Base-by-base conservation (phyloP, 805 yeast species). In the Yueomyces sp. region DNA sequence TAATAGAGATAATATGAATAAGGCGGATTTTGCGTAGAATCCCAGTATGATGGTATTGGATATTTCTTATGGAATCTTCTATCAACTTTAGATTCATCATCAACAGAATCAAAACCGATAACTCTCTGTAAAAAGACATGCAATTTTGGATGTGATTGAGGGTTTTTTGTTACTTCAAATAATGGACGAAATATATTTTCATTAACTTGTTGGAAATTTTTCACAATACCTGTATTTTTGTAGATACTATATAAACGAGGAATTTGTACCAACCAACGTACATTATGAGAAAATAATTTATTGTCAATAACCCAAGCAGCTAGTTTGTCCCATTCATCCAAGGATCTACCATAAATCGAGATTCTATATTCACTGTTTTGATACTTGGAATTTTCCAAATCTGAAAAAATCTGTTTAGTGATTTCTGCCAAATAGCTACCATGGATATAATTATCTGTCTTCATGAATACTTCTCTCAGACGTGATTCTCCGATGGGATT, bases 401-500 rank as follows among this genome's bases (percentile, higher is more conserved):
- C 98, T 52, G 84, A 84, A 57, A 90, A 77, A 6, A 92, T 97
- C 63, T 92, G 96, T 52, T 77, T 78, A 8, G 98, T 90, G 51
- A 92, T 72, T 60, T 92, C 96, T 3, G 97, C 97, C 44, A 92
- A 68, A 61, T 88, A 92, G 43, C 76, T 67, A 26, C 98, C 98
- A 40, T 81, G 63, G 53, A 92, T 81, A 58, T 76, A 87, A 62
- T 92, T 92, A 61, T 92, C 96, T 1, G 97, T 92, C 64, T 92
- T 92, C 52, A 92, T 68, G 63, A 92, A 92, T 43, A 92, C 90
- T 61, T 92, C 97, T 64, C 98, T 77, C 62, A 92, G 68, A 61
- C 98, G 79, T 27, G 97, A 90, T 65, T 92, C 97, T 28, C 98
- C 98, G 53, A 92, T 82, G 27, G 98, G 98, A 60, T 92, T 92